Conservation (phyloP, 176 grass and related monocot genomes). For the Carex littledalei region DNA sequence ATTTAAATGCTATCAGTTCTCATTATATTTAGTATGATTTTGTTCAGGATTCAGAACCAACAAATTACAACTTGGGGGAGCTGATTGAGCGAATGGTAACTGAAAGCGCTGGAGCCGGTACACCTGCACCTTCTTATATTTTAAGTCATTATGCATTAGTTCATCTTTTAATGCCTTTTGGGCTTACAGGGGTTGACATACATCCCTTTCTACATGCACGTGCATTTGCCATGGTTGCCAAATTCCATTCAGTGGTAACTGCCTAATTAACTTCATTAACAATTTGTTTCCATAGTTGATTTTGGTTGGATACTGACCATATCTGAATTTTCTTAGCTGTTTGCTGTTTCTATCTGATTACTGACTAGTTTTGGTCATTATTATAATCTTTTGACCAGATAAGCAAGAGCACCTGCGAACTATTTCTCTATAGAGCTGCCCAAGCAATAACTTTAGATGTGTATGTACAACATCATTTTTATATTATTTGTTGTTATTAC, state of each 20-base stretch:
- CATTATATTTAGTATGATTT: constrained; percentile 13
- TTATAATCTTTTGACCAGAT: constrained; percentile 41
- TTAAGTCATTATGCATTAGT: not conserved
- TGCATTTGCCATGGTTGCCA: constrained; percentile 57
- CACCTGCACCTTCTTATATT: constrained; percentile 12
- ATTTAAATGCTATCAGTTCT: not conserved
- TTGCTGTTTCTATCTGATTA: not conserved
- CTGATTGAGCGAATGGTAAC: constrained; percentile 78
- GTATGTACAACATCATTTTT: constrained; percentile 45
- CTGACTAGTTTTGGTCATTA: not conserved
- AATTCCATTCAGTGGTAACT: constrained; percentile 77
- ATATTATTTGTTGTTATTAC: constrained; percentile 10
- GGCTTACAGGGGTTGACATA: constrained; percentile 53
- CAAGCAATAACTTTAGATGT: constrained; percentile 72
- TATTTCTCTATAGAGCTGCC: constrained; percentile 56
- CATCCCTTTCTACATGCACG: constrained; percentile 92
- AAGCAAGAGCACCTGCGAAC: constrained; percentile 58
- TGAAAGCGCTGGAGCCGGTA: constrained; percentile 67
- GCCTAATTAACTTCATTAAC: not conserved
- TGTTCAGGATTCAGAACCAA: constrained; percentile 59
- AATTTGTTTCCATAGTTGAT: not conserved
- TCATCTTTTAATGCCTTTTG: constrained; percentile 26
- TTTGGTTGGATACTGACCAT: not conserved
- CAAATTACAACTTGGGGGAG: constrained; percentile 49
- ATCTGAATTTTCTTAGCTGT: not conserved